Evolutionary conservation across 208 protist species (phyloP).

Genomic region (Acanthamoeba triangularis): DNA sequence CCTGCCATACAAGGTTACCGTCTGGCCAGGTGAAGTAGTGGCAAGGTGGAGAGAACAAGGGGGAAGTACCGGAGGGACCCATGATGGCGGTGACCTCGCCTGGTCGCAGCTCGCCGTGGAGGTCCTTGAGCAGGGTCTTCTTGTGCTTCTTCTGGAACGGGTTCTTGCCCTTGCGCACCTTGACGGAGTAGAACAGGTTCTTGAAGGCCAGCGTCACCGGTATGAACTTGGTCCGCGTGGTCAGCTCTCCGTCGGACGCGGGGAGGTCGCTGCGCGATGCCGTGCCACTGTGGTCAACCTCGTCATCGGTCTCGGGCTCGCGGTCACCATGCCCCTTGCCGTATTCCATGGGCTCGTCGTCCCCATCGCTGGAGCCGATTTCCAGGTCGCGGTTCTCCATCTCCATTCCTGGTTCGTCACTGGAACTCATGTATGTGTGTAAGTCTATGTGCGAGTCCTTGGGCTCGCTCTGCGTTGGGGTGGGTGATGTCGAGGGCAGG

Average conservation of each 20-base stretch:
- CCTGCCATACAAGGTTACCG: too few species aligned
- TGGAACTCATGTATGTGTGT: too few species aligned
- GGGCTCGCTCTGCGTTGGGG: too few species aligned
- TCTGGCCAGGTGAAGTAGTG: too few species aligned
- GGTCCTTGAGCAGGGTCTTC: conserved; percentile 70
- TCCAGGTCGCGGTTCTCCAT: too few species aligned
- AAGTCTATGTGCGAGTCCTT: too few species aligned
- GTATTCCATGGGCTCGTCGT: too few species aligned
- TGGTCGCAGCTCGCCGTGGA: conserved; percentile 40
- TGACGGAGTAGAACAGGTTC: conserved; percentile 73
- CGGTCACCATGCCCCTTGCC: too few species aligned
- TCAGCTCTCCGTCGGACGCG: background rate
- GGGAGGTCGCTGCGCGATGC: background rate
- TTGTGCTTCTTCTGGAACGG: conserved; percentile 42
- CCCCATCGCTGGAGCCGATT: too few species aligned
- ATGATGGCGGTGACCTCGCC: conserved; percentile 76
- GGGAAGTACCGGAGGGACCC: conserved; percentile 53
- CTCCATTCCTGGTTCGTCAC: too few species aligned
- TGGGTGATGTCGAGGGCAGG: too few species aligned
- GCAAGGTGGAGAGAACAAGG: background rate
- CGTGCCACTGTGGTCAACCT: background rate
- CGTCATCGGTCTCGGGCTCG: background rate
- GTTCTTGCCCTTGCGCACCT: conserved; percentile 70
- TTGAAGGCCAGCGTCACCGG: conserved; percentile 57
- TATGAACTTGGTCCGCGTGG: background rate